Conservation (phyloP, 257 asterid genomes). For the Solanum bukasovii region DNA sequence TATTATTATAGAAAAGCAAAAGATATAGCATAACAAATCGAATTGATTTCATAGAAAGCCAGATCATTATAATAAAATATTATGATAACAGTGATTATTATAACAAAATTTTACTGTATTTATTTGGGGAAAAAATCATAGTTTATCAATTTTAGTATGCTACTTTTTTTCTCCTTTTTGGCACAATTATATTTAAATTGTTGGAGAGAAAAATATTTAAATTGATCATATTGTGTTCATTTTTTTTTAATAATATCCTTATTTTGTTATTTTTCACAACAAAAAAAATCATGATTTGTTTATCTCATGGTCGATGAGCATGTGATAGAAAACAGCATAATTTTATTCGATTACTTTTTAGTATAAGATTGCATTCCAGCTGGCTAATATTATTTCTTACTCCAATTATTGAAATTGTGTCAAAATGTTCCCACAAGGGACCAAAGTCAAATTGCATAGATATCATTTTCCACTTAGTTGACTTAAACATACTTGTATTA, state of each 20-base stretch:
- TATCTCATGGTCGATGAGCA: background rate
- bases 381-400: background rate
- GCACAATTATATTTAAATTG: background rate
- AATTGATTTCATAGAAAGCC: no score
- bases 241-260: background rate
- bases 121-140: background rate
- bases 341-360: background rate
- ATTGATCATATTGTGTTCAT: background rate
- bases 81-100: no score
- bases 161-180: background rate
- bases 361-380: background rate
- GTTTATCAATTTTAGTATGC: background rate
- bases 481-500: background rate
- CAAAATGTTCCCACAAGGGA: background rate
- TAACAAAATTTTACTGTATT: no score
- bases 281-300: background rate
- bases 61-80: no score
- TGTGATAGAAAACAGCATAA: background rate
- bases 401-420: background rate
- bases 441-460: background rate
- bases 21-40: background rate
- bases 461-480: background rate
- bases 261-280: background rate
- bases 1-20: no score
- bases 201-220: background rate